Evolutionary conservation across 2,329 filamentous ascomycete genomes (phyloP), one percentile per base, ranked within the genome.

Genomic region (Alternaria dauci): DNA sequence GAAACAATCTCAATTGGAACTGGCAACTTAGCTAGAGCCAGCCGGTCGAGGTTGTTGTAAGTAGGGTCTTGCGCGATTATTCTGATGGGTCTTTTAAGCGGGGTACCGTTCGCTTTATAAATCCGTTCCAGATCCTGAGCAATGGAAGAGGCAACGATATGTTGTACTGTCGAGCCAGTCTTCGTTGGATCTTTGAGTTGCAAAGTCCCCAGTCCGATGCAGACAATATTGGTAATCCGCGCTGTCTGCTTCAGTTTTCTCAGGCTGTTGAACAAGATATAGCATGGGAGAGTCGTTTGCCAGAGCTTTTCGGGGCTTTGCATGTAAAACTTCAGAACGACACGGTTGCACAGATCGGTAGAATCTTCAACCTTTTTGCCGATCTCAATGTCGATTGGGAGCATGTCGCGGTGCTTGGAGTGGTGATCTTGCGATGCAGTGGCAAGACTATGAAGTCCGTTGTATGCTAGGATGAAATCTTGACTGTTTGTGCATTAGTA

Each of bases 61-160:
- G 36, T 20, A 8, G 48, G 55, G 14, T 53, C 48, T 47, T 58
- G 48, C 2, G 41, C 47, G 7, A 43, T 11, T 11, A 48, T 58
- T 1, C 2, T 16, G 23, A 58, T 58, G n/a, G n/a, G 25, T 11
- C 28, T 23, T 18, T 36, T 12, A 12, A 12, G 11, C 6, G 6
- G 46, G 11, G 4, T 5, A 5, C 28, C 28, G 9, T 30, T 11
- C 11, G 28, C 28, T 30, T 30, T 8, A 11, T 30, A 30, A 11
- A 30, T 12, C 28, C 28, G 8, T 30, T 30, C 28, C 7, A 30
- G 28, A 12, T 12, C 28, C 11, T 30, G 28, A 12, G 28, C 28
- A 3, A 30, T 30, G 11, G 28, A 30, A 30, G 28, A 30, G 2
- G 28, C 28, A 30, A 30, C 28, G 28, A 30, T 12, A 11, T 30